Evolutionary conservation across 1,284 basidiomycete genomes (phyloP).

Genomic region (Trichosporon sp.): DNA sequence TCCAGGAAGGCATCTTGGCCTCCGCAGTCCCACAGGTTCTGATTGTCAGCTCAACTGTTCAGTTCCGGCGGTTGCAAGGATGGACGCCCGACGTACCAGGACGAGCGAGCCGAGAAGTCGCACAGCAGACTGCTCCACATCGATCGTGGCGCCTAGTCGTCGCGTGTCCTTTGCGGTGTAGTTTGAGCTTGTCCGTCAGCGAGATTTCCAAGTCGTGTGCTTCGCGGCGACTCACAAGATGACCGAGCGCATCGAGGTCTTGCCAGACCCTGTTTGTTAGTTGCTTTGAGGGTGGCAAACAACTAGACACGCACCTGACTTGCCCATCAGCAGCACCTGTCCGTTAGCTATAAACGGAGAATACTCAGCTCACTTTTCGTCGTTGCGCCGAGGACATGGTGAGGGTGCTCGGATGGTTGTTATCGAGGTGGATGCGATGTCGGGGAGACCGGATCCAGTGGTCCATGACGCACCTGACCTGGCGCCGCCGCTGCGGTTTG

Average conservation of each 20-base stretch:
- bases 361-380: slow-evolving; percentile 42
- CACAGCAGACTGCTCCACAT: slow-evolving; percentile 96
- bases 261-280: slow-evolving; percentile 59
- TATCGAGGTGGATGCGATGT: slow-evolving; percentile 20
- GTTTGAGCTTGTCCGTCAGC: slow-evolving; percentile 68
- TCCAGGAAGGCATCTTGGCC: slow-evolving; percentile 98
- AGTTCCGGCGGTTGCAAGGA: no score
- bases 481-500: neutral
- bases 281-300: neutral
- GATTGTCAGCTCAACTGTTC: slow-evolving; percentile 16
- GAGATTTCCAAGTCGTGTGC: neutral
- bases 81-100: slow-evolving; percentile 37
- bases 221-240: slow-evolving; percentile 78
- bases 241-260: slow-evolving; percentile 97
- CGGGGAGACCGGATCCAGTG: neutral
- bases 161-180: slow-evolving; percentile 87
- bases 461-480: slow-evolving; percentile 11
- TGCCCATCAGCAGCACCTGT: slow-evolving; percentile 86
- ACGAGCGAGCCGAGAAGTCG: slow-evolving; percentile 76
- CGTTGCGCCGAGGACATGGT: slow-evolving; percentile 47
- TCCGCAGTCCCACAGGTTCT: slow-evolving; percentile 96
- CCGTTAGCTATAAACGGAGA: slow-evolving; percentile 13
- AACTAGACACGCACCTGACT: slow-evolving; percentile 63
- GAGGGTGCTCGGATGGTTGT: slow-evolving; percentile 21
- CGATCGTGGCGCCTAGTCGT: slow-evolving; percentile 91